Conservation (phyloP, 1,284 basidiomycete species). For the Cystobasidiaceae sp. region DNA sequence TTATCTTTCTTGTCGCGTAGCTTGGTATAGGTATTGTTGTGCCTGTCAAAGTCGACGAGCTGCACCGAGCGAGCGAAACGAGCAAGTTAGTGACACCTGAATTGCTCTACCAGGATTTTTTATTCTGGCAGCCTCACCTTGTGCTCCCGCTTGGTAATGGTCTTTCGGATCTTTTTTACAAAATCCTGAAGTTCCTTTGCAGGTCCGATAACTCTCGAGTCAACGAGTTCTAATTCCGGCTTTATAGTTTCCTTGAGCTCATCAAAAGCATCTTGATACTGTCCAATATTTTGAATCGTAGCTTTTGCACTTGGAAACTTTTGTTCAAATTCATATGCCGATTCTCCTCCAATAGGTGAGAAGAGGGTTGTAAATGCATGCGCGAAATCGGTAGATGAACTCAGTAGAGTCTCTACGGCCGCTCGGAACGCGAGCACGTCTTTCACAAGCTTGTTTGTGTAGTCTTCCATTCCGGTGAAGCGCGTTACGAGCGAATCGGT, state of each 20-base stretch:
- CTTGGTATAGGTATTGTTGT: conserved; percentile 92
- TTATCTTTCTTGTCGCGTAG: conserved; percentile 97
- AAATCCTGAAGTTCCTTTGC: conserved; percentile 81
- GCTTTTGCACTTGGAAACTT: conserved; percentile 48
- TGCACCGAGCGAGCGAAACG: conserved; percentile 45
- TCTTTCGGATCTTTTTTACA: conserved; percentile 86
- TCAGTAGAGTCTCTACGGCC: conserved; percentile 70
- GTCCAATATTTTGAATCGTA: conserved; percentile 71
- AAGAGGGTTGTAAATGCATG: conserved; percentile 72
- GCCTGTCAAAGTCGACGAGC: conserved; percentile 91
- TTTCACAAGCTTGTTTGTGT: conserved; percentile 83
- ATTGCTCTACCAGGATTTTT: not conserved
- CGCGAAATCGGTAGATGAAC: conserved; percentile 68
- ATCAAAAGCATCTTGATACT: conserved; percentile 69
- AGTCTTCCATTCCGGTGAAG: conserved; percentile 61
- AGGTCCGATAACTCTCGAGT: conserved; percentile 76
- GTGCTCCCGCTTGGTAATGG: conserved; percentile 91
- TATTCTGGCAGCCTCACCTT: conserved; percentile 57
- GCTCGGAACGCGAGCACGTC: conserved; percentile 85
- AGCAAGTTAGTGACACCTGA: conserved; percentile 27
- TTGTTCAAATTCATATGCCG: conserved; percentile 31
- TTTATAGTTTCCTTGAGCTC: conserved; percentile 67
- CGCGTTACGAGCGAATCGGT: conserved; percentile 34
- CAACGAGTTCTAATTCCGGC: conserved; percentile 93
- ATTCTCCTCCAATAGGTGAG: conserved; percentile 60